Evolutionary conservation across 257 asterid genomes (phyloP).

Genomic region (Solanum dulcamara): DNA sequence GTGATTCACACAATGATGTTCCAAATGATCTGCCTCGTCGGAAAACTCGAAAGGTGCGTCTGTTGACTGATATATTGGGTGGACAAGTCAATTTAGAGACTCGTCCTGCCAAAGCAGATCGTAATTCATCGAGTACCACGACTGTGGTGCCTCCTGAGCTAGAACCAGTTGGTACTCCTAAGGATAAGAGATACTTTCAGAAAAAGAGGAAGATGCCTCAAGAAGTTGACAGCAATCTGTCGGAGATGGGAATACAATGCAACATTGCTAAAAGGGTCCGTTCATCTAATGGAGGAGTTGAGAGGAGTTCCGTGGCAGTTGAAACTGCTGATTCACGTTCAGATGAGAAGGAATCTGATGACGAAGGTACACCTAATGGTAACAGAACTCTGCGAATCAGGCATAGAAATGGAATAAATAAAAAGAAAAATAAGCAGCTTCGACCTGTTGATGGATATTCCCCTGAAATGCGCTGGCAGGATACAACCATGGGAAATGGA

Average conservation of each 20-base stretch:
- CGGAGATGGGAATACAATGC: conserved; percentile 5
- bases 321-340: conserved; percentile 24
- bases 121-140: neutral
- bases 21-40: conserved; percentile 2
- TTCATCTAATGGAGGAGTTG: conserved; percentile 18
- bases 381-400: conserved; percentile 13
- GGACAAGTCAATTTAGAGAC: conserved; percentile 17
- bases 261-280: conserved; percentile 21
- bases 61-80: conserved; percentile 57
- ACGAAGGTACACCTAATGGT: conserved; percentile 5
- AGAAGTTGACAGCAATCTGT: conserved; percentile 24
- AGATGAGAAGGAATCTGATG: conserved; percentile 20
- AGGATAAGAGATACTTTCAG: conserved; percentile 9
- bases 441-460: conserved; percentile 15
- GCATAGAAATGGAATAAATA: conserved; percentile 16
- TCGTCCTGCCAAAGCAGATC: conserved; percentile 8
- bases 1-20: neutral
- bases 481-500: neutral
- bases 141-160: conserved; percentile 18
- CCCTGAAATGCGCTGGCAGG: conserved; percentile 6
- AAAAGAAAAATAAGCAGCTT: conserved; percentile 17
- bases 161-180: conserved; percentile 10
- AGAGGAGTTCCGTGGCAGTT: conserved; percentile 15
- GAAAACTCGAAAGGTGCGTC: conserved; percentile 56
- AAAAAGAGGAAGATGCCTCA: conserved; percentile 34